Evolutionary conservation across 495 filamentous ascomycete genomes (phyloP).

Genomic region (Terfezia claveryi): DNA sequence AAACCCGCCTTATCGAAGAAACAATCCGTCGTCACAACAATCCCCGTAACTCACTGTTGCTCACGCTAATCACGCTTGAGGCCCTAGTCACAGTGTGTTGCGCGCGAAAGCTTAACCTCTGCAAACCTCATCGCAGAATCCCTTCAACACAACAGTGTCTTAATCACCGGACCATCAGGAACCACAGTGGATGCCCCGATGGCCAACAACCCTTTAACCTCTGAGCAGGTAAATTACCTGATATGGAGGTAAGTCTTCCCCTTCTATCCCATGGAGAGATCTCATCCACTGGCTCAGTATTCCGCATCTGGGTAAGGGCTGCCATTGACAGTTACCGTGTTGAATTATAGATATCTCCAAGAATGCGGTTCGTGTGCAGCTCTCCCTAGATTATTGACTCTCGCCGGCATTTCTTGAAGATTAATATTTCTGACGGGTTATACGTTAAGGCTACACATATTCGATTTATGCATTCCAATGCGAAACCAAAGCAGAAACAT

Average conservation of each 20-base stretch:
- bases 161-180: slow-evolving; percentile 1
- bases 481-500: slow-evolving; percentile 13
- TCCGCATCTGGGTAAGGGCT: slow-evolving; percentile 1
- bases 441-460: slow-evolving; percentile 11
- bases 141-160: not conserved
- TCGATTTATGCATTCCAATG: slow-evolving; percentile 16
- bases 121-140: not conserved
- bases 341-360: slow-evolving; percentile 50
- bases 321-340: slow-evolving; percentile 10
- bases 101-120: not conserved
- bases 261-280: not conserved
- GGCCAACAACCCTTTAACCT: slow-evolving; percentile 35
- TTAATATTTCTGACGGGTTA: not conserved
- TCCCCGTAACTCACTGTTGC: not conserved
- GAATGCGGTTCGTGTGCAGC: slow-evolving; percentile 52
- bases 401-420: too few relatives aligned
- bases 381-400: not conserved
- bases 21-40: not conserved
- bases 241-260: slow-evolving; percentile 68
- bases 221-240: slow-evolving; percentile 91
- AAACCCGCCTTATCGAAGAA: not conserved
- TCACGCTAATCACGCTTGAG: not conserved
- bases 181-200: not conserved
- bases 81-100: not conserved
- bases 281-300: not conserved